phyloP scores from a whole-genome alignment of 2,329 filamentous ascomycete genomes.

The Karstenula rhodostoma region DNA sequence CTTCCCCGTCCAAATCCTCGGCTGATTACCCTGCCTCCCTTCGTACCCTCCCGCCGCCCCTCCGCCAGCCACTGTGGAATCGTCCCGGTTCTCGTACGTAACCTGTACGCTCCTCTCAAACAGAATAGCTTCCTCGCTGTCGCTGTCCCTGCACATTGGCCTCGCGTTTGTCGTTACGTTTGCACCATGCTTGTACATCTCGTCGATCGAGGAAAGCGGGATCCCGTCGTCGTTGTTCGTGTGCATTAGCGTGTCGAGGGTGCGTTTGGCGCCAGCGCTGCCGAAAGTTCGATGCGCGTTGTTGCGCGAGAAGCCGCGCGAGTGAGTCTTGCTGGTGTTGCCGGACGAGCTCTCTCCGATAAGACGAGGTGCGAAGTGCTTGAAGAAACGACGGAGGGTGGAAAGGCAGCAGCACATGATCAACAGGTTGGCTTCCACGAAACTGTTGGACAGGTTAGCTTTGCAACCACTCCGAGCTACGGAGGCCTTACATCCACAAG shows the following conservation, averaged over 20 bases:
- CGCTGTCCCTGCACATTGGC: background rate
- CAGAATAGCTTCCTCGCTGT: conserved; percentile 4
- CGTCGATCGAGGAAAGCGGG: conserved; percentile 1
- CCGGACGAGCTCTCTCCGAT: background rate
- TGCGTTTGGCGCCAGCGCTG: conserved; percentile 4
- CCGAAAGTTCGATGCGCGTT: background rate
- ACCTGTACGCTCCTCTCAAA: conserved; percentile 4
- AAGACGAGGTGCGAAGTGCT: background rate
- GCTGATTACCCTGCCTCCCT: background rate
- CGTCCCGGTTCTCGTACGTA: background rate
- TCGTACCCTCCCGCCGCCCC: background rate
- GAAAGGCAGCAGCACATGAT: conserved; percentile 5
- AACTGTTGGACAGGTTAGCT: background rate
- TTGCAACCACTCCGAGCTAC: too few relatives aligned
- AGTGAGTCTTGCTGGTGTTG: background rate
- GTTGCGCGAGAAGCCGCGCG: conserved; percentile 8
- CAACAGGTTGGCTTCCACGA: conserved; percentile 3
- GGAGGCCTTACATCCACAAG: background rate
- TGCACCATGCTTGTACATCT: background rate
- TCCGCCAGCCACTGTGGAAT: background rate
- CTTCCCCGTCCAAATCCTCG: background rate
- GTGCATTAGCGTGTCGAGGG: conserved; percentile 1
- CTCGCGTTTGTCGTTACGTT: background rate
- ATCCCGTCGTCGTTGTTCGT: background rate
- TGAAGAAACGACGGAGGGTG: conserved; percentile 1